Evolutionary conservation across 1,284 basidiomycete species (phyloP).

Genomic region (Volvariella volvacea): DNA sequence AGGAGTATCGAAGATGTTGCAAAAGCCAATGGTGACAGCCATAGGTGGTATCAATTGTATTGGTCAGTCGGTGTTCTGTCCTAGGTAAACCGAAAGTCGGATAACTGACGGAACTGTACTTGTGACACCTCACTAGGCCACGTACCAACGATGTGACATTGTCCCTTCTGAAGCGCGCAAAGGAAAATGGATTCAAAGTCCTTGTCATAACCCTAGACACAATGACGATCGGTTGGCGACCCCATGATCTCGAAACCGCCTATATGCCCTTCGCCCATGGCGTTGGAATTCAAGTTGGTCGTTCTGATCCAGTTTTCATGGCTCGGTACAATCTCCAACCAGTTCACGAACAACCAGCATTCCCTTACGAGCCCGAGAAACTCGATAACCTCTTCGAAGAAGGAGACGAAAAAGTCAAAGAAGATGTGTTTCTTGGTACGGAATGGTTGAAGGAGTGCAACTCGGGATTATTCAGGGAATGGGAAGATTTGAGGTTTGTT

Average conservation of each 20-base stretch:
- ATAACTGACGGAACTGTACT: background rate
- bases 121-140: slow-evolving; percentile 42
- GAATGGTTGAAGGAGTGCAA: slow-evolving; percentile 53
- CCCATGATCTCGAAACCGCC: slow-evolving; percentile 51
- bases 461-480: slow-evolving; percentile 51
- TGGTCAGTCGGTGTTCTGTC: slow-evolving; percentile 35
- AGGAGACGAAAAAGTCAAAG: slow-evolving; percentile 39
- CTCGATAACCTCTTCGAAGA: slow-evolving; percentile 28
- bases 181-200: slow-evolving; percentile 55
- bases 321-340: slow-evolving; percentile 35
- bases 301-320: slow-evolving; percentile 72
- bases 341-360: slow-evolving; percentile 36
- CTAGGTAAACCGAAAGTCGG: background rate
- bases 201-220: slow-evolving; percentile 70
- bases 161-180: slow-evolving; percentile 60
- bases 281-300: slow-evolving; percentile 50
- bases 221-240: slow-evolving; percentile 61
- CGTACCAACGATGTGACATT: slow-evolving; percentile 52
- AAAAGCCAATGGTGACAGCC: slow-evolving; percentile 51
- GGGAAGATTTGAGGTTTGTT: slow-evolving; percentile 62
- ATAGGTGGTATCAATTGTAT: slow-evolving; percentile 80
- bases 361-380: slow-evolving; percentile 50
- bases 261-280: slow-evolving; percentile 63
- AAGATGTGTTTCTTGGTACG: slow-evolving; percentile 36
- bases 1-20: slow-evolving; percentile 72